Evolutionary conservation across 441 rosid genomes (phyloP).

Genomic region (Eutrema salsugineum): DNA sequence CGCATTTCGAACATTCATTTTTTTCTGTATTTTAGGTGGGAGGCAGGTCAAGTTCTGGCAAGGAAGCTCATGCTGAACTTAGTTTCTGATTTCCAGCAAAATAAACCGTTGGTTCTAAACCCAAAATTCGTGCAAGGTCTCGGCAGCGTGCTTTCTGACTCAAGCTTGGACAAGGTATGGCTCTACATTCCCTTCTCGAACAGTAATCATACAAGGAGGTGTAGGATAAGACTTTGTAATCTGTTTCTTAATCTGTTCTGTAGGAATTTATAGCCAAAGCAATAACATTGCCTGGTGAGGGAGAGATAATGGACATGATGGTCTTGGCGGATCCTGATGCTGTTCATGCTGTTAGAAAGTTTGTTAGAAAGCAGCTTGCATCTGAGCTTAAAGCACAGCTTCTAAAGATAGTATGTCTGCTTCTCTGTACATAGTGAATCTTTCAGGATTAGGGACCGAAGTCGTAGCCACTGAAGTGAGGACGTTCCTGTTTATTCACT

Average conservation of each 20-base stretch:
- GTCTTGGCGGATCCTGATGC: conserved; percentile 96
- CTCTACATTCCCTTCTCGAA: background rate
- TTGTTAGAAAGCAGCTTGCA: conserved; percentile 87
- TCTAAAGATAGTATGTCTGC: conserved; percentile 57
- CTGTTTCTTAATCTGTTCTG: conserved; percentile 8
- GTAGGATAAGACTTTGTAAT: background rate
- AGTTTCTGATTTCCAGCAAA: conserved; percentile 85
- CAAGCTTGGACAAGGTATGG: conserved; percentile 80
- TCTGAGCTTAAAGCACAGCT: conserved; percentile 77
- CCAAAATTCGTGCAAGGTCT: conserved; percentile 80
- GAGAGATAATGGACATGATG: conserved; percentile 99
- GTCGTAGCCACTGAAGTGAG: too few relatives aligned
- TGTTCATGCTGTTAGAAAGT: conserved; percentile 84
- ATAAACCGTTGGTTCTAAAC: conserved; percentile 60
- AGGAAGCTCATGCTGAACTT: conserved; percentile 93
- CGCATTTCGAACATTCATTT: background rate
- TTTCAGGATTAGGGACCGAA: too few relatives aligned
- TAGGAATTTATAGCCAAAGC: conserved; percentile 96
- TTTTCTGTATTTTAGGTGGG: conserved; percentile 65
- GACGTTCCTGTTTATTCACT: background rate
- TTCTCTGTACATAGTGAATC: background rate
- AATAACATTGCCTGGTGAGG: conserved; percentile 88
- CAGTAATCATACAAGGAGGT: background rate
- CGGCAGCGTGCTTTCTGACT: conserved; percentile 65
- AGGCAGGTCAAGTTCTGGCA: conserved; percentile 90